Evolutionary conservation across 1,139 yeast species (phyloP), one percentile per base, ranked within the genome.

Genomic region (Taphrina communis): DNA sequence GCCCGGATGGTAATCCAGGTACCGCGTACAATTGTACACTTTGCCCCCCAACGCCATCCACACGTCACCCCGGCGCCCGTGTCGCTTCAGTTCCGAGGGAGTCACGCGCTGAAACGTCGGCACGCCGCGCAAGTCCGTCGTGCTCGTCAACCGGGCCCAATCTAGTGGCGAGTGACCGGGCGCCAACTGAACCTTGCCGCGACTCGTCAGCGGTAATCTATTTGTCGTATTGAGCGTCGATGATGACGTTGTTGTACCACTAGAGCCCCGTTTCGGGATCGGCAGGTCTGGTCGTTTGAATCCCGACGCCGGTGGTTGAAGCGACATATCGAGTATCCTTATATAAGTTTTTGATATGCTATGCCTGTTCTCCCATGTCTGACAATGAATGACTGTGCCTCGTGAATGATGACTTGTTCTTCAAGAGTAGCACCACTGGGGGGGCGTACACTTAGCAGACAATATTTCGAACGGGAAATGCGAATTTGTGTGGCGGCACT

Each of bases 1-100:
- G 35, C 99, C 99, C 0, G 99, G 99, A 74, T 94, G 99, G 77
- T 88, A 94, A 69, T 85, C 82, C 44, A 94, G 77, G 77, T 94
- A 94, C 9, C 90, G 87, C 0, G 97, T 87, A 41, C 94, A 82
- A 75, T 93, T 90, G 79, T 89, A 94, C 1, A 94, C 96, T 74
- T 86, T 88, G 0, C 94, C 93, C 65, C 86, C 86, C 14, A 94
- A 82, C 56, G 86, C 85, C 6, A 95, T 89, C 99, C 99, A 94
- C 71, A 90, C 90, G 75, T 94, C 97, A 0, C 84, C 84, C 25
- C 72, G 74, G 0, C 81, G 77, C 41, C 81, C 82, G 77, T 94
- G 98, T 65, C 78, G 79, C 62, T 81, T 80, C 69, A 94, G 80
- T 74, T 89, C 89, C 1, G 83, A 86, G 63, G 80, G 81, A 1